These are phyloP conservation scores for Anisodus acutangulus DNA, from an alignment of 257 asterid species.

Conservation along the genomic window DNA sequence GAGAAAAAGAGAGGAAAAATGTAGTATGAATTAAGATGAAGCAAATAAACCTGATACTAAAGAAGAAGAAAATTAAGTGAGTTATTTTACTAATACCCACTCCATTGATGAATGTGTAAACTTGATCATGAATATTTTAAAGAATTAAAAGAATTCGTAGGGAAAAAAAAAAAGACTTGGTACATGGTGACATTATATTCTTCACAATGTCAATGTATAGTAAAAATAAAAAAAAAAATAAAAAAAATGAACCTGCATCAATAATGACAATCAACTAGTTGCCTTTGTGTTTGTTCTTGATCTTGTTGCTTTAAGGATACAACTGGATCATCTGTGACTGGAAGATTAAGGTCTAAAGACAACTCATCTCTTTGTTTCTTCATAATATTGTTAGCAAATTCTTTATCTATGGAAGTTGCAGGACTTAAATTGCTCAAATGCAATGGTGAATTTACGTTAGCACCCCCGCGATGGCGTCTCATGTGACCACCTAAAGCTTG, in stretches of 20 bases:
- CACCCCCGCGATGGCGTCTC: constrained; percentile 59
- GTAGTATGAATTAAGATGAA: neutral
- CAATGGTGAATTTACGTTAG: constrained; percentile 16
- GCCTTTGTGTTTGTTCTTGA: constrained; percentile 21
- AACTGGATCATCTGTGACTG: constrained; percentile 34
- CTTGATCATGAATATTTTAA: neutral
- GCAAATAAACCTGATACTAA: neutral
- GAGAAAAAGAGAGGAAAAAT: no score
- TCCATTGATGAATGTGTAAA: neutral
- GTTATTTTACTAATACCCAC: neutral
- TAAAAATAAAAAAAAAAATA: neutral
- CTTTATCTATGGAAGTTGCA: constrained; percentile 22
- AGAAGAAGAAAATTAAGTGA: neutral
- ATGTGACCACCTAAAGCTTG: constrained; percentile 79
- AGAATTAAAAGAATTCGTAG: neutral
- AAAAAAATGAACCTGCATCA: constrained; percentile 11
- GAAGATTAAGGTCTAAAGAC: constrained; percentile 39
- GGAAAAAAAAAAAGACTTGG: neutral
- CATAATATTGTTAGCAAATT: constrained; percentile 17
- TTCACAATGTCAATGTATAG: neutral
- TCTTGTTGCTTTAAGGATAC: constrained; percentile 29
- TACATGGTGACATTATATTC: neutral
- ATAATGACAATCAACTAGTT: constrained; percentile 36
- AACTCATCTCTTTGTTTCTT: constrained; percentile 33
- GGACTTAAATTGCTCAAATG: constrained; percentile 30